These are phyloP conservation scores for Zymoseptoria crescenta DNA, from an alignment of 2,329 filamentous ascomycete genomes.

Conservation along the genomic window DNA sequence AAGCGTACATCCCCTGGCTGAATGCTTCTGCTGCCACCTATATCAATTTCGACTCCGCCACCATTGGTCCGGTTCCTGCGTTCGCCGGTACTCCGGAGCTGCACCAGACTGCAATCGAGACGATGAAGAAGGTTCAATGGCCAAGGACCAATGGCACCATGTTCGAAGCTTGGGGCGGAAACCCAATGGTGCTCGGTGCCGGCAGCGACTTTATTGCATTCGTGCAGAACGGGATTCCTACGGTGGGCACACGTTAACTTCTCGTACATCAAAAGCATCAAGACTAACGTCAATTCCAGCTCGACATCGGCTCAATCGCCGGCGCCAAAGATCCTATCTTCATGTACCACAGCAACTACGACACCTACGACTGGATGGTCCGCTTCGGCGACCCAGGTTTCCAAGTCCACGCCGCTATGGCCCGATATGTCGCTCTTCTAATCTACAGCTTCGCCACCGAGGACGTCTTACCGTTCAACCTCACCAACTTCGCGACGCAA, in stretches of 20 bases:
- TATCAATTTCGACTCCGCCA: conserved; percentile 46
- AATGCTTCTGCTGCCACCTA: conserved; percentile 39
- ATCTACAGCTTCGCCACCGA: conserved; percentile 35
- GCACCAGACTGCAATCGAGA: conserved; percentile 60
- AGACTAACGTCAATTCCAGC: background rate
- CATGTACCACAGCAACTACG: conserved; percentile 43
- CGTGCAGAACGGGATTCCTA: conserved; percentile 34
- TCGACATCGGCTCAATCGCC: conserved; percentile 37
- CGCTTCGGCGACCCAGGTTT: conserved; percentile 46
- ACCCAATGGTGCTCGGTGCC: conserved; percentile 35
- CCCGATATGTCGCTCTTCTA: conserved; percentile 37
- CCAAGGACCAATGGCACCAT: conserved; percentile 32
- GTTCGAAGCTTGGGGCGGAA: conserved; percentile 38
- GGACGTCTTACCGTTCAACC: conserved; percentile 36
- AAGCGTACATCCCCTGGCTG: conserved; percentile 44
- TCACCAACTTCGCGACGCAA: conserved; percentile 35
- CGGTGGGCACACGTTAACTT: conserved; percentile 2
- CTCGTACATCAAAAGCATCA: background rate
- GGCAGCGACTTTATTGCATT: conserved; percentile 43
- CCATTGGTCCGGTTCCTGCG: conserved; percentile 49
- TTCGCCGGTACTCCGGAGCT: conserved; percentile 64
- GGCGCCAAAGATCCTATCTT: conserved; percentile 36
- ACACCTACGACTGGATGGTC: conserved; percentile 46
- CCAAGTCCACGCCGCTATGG: conserved; percentile 42
- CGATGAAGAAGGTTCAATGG: conserved; percentile 49